Evolutionary conservation across 208 protist species (phyloP).

Genomic region (Polymyxa betae): DNA sequence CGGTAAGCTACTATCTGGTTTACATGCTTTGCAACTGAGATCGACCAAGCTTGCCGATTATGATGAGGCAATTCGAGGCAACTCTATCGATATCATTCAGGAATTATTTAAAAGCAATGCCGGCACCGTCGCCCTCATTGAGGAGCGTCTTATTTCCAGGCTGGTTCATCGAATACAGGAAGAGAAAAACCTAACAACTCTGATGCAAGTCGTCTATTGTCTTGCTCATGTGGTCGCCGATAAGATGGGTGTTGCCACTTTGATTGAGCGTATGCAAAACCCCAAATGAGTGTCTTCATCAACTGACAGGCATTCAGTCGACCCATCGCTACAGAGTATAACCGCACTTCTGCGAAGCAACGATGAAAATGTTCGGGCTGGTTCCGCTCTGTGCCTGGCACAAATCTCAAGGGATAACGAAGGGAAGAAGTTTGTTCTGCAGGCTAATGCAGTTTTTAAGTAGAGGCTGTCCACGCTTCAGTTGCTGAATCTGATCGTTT

Average conservation of each 20-base stretch:
- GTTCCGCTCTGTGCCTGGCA: slow-evolving; percentile 17
- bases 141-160: slow-evolving; percentile 45
- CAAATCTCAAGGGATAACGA: slow-evolving; percentile 15
- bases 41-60: background rate
- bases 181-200: background rate
- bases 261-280: slow-evolving; percentile 27
- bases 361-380: background rate
- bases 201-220: background rate
- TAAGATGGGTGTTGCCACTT: slow-evolving; percentile 47
- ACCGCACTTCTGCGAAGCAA: background rate
- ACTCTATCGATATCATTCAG: background rate
- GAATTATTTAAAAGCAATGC: background rate
- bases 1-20: background rate
- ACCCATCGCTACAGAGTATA: slow-evolving; percentile 35
- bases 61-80: background rate
- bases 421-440: slow-evolving; percentile 17
- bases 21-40: background rate
- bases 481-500: background rate
- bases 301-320: background rate
- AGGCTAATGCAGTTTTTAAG: background rate
- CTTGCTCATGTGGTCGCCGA: slow-evolving; percentile 28
- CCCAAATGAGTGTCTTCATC: background rate
- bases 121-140: background rate
- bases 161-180: background rate
- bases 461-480: background rate